Percentiles rank a stretch among this genome's conserved stretches.
Conservation (phyloP, 2,329 filamentous ascomycete species). For the Paraphoma chrysanthemicola region DNA sequence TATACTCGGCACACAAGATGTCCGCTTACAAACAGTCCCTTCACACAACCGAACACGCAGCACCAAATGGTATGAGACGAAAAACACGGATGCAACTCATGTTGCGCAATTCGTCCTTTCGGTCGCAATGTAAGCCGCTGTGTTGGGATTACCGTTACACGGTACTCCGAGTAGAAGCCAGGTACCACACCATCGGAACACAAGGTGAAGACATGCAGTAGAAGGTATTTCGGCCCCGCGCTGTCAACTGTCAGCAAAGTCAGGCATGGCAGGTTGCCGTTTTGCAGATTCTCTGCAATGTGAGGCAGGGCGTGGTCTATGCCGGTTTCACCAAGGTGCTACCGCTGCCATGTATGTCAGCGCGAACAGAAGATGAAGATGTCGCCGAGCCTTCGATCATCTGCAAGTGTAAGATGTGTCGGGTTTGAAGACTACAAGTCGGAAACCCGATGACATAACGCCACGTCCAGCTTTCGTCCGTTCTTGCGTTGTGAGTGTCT, state of each 20-base stretch:
- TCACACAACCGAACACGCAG: too few relatives aligned
- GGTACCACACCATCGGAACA: neutral
- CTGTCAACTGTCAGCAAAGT: neutral
- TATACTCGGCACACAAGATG: too few relatives aligned
- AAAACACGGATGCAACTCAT: too few relatives aligned
- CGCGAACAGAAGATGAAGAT: neutral
- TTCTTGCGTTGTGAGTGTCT: neutral
- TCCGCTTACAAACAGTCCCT: too few relatives aligned
- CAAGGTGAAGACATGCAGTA: too few relatives aligned
- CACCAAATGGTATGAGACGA: too few relatives aligned
- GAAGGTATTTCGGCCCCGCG: too few relatives aligned
- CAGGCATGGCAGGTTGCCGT: too few relatives aligned
- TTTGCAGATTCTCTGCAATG: too few relatives aligned
- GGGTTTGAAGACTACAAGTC: neutral
- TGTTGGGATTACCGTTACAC: neutral
- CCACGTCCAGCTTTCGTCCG: neutral
- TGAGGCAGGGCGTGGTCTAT: too few relatives aligned
- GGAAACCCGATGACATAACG: neutral
- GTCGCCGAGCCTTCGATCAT: neutral
- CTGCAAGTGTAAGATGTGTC: neutral
- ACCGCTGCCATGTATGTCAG: neutral
- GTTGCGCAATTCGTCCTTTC: neutral
- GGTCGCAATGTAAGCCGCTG: neutral
- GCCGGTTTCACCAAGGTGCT: neutral
- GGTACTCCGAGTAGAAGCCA: neutral